Evolutionary conservation across 768 basidiomycete genomes (phyloP), one percentile per base, ranked within the genome.

Genomic region (Rhizopogon roseolus): DNA sequence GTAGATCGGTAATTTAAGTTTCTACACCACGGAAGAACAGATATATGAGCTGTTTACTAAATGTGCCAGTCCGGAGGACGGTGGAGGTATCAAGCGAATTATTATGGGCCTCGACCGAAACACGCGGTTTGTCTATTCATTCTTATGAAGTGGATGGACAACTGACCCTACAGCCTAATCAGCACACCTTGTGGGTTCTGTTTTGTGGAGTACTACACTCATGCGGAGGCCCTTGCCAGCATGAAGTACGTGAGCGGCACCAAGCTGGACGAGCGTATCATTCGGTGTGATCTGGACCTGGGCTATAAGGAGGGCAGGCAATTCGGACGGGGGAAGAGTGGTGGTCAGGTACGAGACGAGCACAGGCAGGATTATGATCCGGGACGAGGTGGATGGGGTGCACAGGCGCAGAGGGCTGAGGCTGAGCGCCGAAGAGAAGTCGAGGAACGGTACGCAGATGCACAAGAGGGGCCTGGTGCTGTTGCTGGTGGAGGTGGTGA

Each of bases 191-290:
- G 92, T 63, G 88, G 96, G 22, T 94, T 97, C 70, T 94, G 96
- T 73, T 98, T 94, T 61, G 95, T 95, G 54, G 91, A 93, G 67
- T 99, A 91, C 67, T 98, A 98, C 67, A 92, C 92, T 9, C 93
- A 98, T 64, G 78, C 85, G 5, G 95, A 98, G 70, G 96, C 97
- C 16, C 76, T 97, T 39, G 90, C 93, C 40, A 86, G 88, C 57
- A 86, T 98, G 82, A 85, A 88, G 45, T 95, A 97, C 69, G 83
- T 98, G 62, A 93, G 90, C 49, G 97, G 96, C n/a, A 94, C 95
- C 36, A 98, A 98, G 74, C 84, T 99, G 19, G 97, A 99, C 71
- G 97, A 99, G 72, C 89, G 97, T 34, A 92, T 99, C 62, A 96
- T 99, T 58, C 89, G 97, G 44, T 98, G 95, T 65, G 97, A 99